Percentiles rank a stretch among this genome's conserved stretches.
Conservation (phyloP, 1,139 yeast species). For the Dujonia santamariae region DNA sequence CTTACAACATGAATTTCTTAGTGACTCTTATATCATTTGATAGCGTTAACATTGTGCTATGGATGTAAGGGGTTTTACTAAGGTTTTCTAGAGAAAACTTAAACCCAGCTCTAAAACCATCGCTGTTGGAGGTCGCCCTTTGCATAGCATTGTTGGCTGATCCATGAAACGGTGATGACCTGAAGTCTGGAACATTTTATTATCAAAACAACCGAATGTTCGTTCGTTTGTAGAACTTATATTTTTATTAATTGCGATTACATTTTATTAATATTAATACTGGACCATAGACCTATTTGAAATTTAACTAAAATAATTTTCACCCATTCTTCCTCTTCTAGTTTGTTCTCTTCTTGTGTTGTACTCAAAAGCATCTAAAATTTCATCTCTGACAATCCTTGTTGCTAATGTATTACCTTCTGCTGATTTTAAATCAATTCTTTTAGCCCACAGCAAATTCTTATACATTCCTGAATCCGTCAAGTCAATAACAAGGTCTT, state of each 20-base stretch:
- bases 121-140: constrained; percentile 89
- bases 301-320: constrained; percentile 28
- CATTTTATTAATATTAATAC: background rate
- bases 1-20: constrained; percentile 9
- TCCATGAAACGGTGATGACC: constrained; percentile 94
- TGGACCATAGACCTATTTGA: background rate
- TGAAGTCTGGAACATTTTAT: constrained; percentile 69
- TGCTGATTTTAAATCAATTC: constrained; percentile 26
- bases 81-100: constrained; percentile 23
- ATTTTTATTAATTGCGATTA: background rate
- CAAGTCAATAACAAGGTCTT: constrained; percentile 40
- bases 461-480: constrained; percentile 60
- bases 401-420: constrained; percentile 31
- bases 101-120: constrained; percentile 67
- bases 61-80: constrained; percentile 15
- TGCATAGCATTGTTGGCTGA: constrained; percentile 46
- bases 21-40: constrained; percentile 9
- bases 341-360: constrained; percentile 27
- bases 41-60: constrained; percentile 25
- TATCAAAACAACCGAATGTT: too few species aligned
- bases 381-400: constrained; percentile 31
- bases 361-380: constrained; percentile 30
- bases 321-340: constrained; percentile 47
- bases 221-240: background rate
- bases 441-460: constrained; percentile 52